Conservation (phyloP, 768 basidiomycete species). For the Boletus pseudo-olivaceus region DNA sequence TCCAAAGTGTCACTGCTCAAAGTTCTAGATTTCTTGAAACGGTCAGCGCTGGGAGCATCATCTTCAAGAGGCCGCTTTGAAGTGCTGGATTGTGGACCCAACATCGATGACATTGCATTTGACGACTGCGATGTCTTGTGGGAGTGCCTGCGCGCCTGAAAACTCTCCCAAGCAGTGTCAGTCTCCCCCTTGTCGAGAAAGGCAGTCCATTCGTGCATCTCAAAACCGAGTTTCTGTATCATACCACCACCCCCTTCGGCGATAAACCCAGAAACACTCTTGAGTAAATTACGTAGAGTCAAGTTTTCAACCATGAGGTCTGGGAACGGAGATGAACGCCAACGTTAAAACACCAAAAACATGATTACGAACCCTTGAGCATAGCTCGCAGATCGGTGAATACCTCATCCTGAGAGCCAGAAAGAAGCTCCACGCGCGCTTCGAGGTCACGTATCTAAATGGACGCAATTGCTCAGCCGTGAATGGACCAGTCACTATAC, state of each 20-base stretch:
- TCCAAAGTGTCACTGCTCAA: slow-evolving; percentile 39
- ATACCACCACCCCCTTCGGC: slow-evolving; percentile 83
- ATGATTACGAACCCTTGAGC: slow-evolving; percentile 54
- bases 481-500: background rate
- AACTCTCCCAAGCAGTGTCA: slow-evolving; percentile 91
- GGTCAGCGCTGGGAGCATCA: slow-evolving; percentile 17
- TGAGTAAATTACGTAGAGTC: slow-evolving; percentile 73
- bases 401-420: slow-evolving; percentile 88
- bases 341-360: background rate
- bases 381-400: slow-evolving; percentile 79
- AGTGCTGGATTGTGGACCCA: slow-evolving; percentile 21
- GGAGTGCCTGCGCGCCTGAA: slow-evolving; percentile 59
- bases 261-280: slow-evolving; percentile 74
- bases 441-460: slow-evolving; percentile 89
- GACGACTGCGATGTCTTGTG: slow-evolving; percentile 31
- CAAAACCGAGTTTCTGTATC: slow-evolving; percentile 76
- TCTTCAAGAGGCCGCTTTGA: slow-evolving; percentile 33
- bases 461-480: slow-evolving; percentile 5
- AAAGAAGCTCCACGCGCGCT: slow-evolving; percentile 91
- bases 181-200: slow-evolving; percentile 86
- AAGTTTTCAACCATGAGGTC: slow-evolving; percentile 92
- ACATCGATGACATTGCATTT: slow-evolving; percentile 29
- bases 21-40: slow-evolving; percentile 52
- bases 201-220: slow-evolving; percentile 70
- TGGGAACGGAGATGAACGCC: slow-evolving; percentile 25